These are phyloP conservation scores for Torulaspora delbrueckii DNA, from an alignment of 805 yeast species.

Conservation along the genomic window DNA sequence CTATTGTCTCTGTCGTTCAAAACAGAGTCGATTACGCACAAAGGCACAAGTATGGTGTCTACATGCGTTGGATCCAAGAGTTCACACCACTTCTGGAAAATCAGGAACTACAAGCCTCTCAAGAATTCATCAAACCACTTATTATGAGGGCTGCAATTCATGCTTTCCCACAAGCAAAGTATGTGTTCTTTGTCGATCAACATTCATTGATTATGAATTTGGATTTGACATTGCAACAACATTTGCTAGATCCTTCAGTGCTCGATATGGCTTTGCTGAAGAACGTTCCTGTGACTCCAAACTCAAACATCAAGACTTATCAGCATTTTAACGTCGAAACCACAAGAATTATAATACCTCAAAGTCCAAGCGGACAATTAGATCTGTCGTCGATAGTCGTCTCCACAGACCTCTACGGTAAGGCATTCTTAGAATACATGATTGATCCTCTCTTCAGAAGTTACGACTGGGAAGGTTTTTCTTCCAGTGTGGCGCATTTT, in stretches of 20 bases:
- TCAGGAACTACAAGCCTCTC: conserved; percentile 33
- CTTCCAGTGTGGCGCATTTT: conserved; percentile 69
- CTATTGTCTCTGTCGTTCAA: conserved; percentile 66
- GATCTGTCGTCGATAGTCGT: conserved; percentile 70
- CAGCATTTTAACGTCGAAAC: conserved; percentile 51
- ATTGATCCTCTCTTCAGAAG: conserved; percentile 63
- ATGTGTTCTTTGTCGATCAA: conserved; percentile 84
- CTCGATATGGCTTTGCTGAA: conserved; percentile 59
- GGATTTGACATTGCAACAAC: conserved; percentile 53
- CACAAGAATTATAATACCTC: conserved; percentile 62
- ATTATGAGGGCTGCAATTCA: conserved; percentile 79
- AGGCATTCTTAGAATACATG: conserved; percentile 75
- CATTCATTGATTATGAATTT: conserved; percentile 72
- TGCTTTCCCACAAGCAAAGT: conserved; percentile 87
- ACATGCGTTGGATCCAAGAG: conserved; percentile 81
- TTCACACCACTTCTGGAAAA: conserved; percentile 58
- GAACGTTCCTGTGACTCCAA: conserved; percentile 59
- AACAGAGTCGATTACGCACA: conserved; percentile 88
- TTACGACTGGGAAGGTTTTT: conserved; percentile 45
- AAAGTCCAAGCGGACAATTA: conserved; percentile 51
- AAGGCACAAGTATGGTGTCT: conserved; percentile 73
- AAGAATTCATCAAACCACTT: conserved; percentile 28
- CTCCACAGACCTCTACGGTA: conserved; percentile 58
- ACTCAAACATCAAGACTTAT: conserved; percentile 47
- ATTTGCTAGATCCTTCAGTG: conserved; percentile 55